Base-by-base conservation (phyloP, 257 asterid genomes). In the Scutellaria barbata region DNA sequence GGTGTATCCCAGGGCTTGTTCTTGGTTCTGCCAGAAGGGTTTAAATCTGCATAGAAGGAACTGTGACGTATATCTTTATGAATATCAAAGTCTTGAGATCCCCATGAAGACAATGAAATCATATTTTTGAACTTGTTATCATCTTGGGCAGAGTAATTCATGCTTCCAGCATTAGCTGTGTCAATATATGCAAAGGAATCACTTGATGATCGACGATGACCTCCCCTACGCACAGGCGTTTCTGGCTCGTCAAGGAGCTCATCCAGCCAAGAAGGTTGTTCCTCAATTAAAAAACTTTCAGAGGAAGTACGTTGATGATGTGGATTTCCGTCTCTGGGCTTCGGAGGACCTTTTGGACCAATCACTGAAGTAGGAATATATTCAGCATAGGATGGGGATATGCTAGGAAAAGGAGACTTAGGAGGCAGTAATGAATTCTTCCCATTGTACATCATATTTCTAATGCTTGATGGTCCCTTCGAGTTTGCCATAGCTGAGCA, bases 191-290 rank as follows among this genome's bases (percentile, higher is more conserved):
- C 89, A 78, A 90, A 88, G 11, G 98, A 92, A 78, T 92, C 98
- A 68, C 97, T 92, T 42, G 98, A 90, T 66, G 97, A 90, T 76
- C 98, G 97, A n/a, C 97, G 88, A 68, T 92, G 98, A 30, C 93
- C 93, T 74, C 95, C 92, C 85, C 58, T 90, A 7, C 88, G 89
- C 8, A 84, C 97, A 42, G 97, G 98, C 43, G 91, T 90, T 72
- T 92, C 98, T 47, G 98, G 97, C 80, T 92, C 98, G 56, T 92
- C 69, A 7, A 92, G 97, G 57, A 92, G 97, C 43, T 90, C 98
- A 50, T 92, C 95, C 57, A 92, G 85, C 98, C 98, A 92, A 69
- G 95, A 88, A 10, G 96, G 98, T 71, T 90, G 96, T 70, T 92
- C 96, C 74, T 92, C 98, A 50, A 86, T 81, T 69, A 90, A 79